Percentiles rank a stretch among this genome's conserved stretches.
phyloP scores from a whole-genome alignment of 202 grass and related monocot species.

The Saccharum hybrid region DNA sequence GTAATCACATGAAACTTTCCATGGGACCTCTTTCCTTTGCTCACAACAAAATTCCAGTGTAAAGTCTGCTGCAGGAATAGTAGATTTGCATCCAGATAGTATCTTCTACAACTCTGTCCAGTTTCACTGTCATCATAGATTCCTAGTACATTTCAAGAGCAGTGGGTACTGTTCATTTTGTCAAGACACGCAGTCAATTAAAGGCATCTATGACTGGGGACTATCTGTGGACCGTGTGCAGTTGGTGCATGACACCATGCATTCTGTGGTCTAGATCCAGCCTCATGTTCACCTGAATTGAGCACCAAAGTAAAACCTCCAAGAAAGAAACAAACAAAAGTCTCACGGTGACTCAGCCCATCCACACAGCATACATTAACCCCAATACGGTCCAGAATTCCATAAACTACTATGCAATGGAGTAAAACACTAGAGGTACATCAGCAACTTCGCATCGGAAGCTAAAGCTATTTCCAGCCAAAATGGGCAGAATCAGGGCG shows the following conservation, averaged over 20 bases:
- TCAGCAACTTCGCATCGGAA: neutral
- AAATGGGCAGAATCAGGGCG: constrained; percentile 32
- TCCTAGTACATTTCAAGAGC: constrained; percentile 33
- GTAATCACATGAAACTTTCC: constrained; percentile 43
- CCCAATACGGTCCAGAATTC: neutral
- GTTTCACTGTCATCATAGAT: constrained; percentile 38
- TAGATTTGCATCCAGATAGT: constrained; percentile 20
- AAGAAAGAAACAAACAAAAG: constrained; percentile 27
- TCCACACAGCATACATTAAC: constrained; percentile 20
- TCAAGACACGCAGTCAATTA: constrained; percentile 15
- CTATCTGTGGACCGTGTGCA: neutral
- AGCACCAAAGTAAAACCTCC: constrained; percentile 24
- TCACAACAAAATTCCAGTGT: constrained; percentile 17
- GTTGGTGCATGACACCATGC: neutral
- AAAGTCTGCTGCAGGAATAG: constrained; percentile 14
- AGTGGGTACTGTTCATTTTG: constrained; percentile 6
- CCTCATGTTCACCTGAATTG: constrained; percentile 11
- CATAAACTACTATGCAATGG: neutral
- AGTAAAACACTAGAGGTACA: neutral
- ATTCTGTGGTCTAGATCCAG: constrained; percentile 39
- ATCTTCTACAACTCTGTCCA: neutral
- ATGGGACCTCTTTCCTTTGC: constrained; percentile 12
- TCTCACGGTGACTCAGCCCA: neutral
- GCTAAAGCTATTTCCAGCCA: constrained; percentile 7
- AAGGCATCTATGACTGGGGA: constrained; percentile 24